Percentiles rank a stretch among this genome's conserved stretches.
Conservation (phyloP, 1,284 basidiomycete genomes). For the Takashimella koratensis region DNA sequence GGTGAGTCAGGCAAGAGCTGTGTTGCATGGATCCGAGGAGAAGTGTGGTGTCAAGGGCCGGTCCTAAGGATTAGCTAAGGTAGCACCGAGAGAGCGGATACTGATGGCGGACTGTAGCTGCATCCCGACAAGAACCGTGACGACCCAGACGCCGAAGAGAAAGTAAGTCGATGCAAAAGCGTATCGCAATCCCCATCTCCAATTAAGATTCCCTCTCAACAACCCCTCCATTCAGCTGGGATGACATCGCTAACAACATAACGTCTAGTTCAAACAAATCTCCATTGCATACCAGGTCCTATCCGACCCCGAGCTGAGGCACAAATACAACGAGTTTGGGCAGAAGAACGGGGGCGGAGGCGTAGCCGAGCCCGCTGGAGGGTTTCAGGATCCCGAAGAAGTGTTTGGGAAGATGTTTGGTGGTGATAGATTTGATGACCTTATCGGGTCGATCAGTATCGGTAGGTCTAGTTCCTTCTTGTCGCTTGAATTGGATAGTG, state of each 20-base stretch:
- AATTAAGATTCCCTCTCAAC: not conserved
- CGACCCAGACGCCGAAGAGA: slow-evolving; percentile 85
- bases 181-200: too few species aligned
- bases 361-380: slow-evolving; percentile 39
- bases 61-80: slow-evolving; percentile 2
- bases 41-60: not conserved
- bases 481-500: too few species aligned
- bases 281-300: slow-evolving; percentile 81
- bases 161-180: slow-evolving; percentile 50
- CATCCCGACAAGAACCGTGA: slow-evolving; percentile 72
- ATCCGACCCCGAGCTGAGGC: slow-evolving; percentile 75
- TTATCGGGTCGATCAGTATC: slow-evolving; percentile 53
- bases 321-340: slow-evolving; percentile 85
- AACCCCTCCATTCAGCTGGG: too few species aligned
- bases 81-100: slow-evolving; percentile 56
- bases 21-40: not conserved
- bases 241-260: too few species aligned
- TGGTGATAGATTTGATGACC: slow-evolving; percentile 52
- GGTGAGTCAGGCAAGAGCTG: slow-evolving; percentile 49
- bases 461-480: slow-evolving; percentile 40
- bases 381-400: slow-evolving; percentile 66
- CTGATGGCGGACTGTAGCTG: slow-evolving; percentile 24
- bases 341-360: slow-evolving; percentile 48
- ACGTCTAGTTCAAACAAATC: slow-evolving; percentile 81
- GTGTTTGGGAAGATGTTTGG: slow-evolving; percentile 91